Evolutionary conservation across 148 eudicot species (phyloP).

Genomic region (Camellia lanceoleosa): DNA sequence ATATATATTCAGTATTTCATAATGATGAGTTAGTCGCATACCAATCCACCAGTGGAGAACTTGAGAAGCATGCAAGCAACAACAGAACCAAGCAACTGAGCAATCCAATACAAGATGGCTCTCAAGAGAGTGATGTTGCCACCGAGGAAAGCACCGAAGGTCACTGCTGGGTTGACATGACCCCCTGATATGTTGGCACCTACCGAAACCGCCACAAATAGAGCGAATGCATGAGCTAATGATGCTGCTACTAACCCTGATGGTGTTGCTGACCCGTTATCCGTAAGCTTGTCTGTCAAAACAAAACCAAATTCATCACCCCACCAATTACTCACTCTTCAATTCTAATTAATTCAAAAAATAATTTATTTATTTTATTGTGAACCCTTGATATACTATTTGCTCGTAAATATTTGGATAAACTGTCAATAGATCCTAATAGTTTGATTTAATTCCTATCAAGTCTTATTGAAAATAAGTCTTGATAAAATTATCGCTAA

Average conservation of each 20-base stretch:
- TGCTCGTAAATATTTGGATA: too few species aligned
- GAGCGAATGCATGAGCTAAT: conserved; percentile 52
- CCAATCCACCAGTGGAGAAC: conserved; percentile 63
- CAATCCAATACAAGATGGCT: conserved; percentile 54
- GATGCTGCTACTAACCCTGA: conserved; percentile 54
- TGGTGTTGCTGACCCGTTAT: conserved; percentile 37
- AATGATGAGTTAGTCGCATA: conserved; percentile 12
- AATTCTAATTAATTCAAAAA: too few species aligned
- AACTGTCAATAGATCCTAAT: too few species aligned
- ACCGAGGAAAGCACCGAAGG: conserved; percentile 62
- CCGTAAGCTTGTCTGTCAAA: conserved; percentile 40
- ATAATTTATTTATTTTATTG: too few species aligned
- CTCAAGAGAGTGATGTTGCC: conserved; percentile 60
- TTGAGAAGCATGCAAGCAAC: conserved; percentile 65
- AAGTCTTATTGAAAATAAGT: too few species aligned
- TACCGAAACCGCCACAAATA: conserved; percentile 55
- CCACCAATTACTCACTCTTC: too few species aligned
- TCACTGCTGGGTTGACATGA: conserved; percentile 68
- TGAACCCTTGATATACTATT: too few species aligned
- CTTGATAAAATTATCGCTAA: too few species aligned
- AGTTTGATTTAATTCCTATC: too few species aligned
- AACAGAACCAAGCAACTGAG: conserved; percentile 50
- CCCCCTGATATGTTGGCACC: conserved; percentile 72
- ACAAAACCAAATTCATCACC: too few species aligned
- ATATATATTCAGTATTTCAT: too few species aligned